Evolutionary conservation across 2,329 filamentous ascomycete genomes (phyloP), one percentile per base, ranked within the genome.

Genomic region (Basipetospora chlamydospora): DNA sequence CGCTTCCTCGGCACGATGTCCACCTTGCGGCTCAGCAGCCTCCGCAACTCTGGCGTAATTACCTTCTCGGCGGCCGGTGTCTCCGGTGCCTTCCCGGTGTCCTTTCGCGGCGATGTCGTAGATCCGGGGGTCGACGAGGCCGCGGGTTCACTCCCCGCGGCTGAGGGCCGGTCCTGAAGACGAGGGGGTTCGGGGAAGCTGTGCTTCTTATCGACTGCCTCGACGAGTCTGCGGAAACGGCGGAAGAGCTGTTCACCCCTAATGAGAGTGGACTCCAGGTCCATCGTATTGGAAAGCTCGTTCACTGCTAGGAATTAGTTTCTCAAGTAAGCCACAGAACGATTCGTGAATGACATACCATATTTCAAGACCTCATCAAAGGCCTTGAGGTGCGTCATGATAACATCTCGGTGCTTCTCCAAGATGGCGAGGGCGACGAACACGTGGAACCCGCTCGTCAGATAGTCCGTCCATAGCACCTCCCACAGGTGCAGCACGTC

Each of bases 291-390:
- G 5, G 85, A 93, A 1, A 98, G 72, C 54, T 98, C 90, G 52
- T 98, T 98, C 49, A 98, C 85, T 90, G 15, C 22, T 4, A 26
- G 32, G 15, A 25, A 7, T 6, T 12, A 18, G 7, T 20, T 3
- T 5, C 29, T n/a, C 16, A 11, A 23, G 16, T 13, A 13, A 33
- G n/a, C n/a, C n/a, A n/a, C n/a, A n/a, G n/a, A n/a, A n/a, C n/a
- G n/a, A n/a, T n/a, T n/a, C n/a, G n/a, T n/a, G n/a, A n/a, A n/a
- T n/a, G n/a, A n/a, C n/a, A n/a, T 70, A 88, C 83, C 70, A 52
- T 96, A 98, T 65, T 98, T 98, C 20, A 98, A 63, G 22, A 98
- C 85, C 57, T 98, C 92, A 45, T 98, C 90, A 59, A 98, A 98
- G 47, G 88, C 83, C 52, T 85, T 73, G 18, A 98, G 63, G 57